Evolutionary conservation across 192 early-diverging fungal genomes (phyloP).

Genomic region (Coemansia sp.): DNA sequence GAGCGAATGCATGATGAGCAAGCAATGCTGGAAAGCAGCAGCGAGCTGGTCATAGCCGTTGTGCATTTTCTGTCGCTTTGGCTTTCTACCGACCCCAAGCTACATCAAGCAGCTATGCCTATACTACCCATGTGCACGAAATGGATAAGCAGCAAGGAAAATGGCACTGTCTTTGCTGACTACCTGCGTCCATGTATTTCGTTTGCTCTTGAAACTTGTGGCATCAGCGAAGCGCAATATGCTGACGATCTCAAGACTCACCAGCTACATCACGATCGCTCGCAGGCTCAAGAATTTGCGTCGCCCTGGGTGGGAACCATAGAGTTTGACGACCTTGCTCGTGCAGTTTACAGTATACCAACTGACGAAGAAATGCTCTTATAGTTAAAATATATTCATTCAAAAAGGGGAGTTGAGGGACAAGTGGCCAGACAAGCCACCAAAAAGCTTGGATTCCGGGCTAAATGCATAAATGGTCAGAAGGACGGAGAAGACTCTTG

Average conservation of each 20-base stretch:
- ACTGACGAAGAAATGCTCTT: slow-evolving; percentile 43
- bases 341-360: slow-evolving; percentile 39
- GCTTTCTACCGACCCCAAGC: slow-evolving; percentile 47
- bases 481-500: slow-evolving; percentile 26
- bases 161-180: slow-evolving; percentile 16
- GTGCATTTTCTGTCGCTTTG: slow-evolving; percentile 31
- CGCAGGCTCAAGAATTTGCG: slow-evolving; percentile 22
- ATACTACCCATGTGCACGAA: slow-evolving; percentile 36
- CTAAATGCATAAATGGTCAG: slow-evolving; percentile 15
- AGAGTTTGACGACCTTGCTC: slow-evolving; percentile 44
- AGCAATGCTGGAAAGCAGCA: slow-evolving; percentile 17
- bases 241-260: slow-evolving; percentile 30
- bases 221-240: slow-evolving; percentile 33
- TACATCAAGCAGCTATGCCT: slow-evolving; percentile 32
- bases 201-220: slow-evolving; percentile 50
- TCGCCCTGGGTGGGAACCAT: slow-evolving; percentile 52
- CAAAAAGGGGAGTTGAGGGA: not conserved
- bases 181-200: slow-evolving; percentile 38
- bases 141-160: slow-evolving; percentile 25
- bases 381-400: not conserved
- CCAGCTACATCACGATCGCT: slow-evolving; percentile 20
- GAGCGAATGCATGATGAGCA: slow-evolving; percentile 21
- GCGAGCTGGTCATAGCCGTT: slow-evolving; percentile 21
- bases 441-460: not conserved
- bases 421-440: not conserved